phyloP scores from a whole-genome alignment of 768 basidiomycete genomes.

The Hortiboletus flavorubellus region DNA sequence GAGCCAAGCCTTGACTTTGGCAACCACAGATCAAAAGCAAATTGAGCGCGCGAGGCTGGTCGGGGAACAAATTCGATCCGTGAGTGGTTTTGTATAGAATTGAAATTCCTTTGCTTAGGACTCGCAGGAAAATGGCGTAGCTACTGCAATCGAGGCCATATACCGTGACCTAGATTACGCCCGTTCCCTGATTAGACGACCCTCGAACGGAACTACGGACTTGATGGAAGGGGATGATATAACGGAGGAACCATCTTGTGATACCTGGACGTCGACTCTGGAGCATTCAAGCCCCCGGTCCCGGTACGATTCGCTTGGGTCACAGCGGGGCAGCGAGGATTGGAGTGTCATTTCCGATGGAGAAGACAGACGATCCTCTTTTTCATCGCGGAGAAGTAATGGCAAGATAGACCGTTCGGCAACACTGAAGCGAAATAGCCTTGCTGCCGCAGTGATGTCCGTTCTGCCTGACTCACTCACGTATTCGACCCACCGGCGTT shows the following conservation, averaged over 20 bases:
- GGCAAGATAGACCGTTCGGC: slow-evolving; percentile 35
- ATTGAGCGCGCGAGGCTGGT: slow-evolving; percentile 79
- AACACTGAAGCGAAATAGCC: slow-evolving; percentile 56
- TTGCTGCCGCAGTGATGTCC: slow-evolving; percentile 59
- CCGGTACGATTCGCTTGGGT: slow-evolving; percentile 55
- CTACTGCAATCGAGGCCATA: slow-evolving; percentile 89
- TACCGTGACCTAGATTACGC: slow-evolving; percentile 97
- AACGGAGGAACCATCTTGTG: slow-evolving; percentile 34
- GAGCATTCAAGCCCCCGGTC: slow-evolving; percentile 39
- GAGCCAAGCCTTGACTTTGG: slow-evolving; percentile 71
- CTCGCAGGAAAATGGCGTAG: slow-evolving; percentile 87
- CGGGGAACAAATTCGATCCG: slow-evolving; percentile 84
- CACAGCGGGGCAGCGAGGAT: slow-evolving; percentile 66
- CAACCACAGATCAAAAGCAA: slow-evolving; percentile 87
- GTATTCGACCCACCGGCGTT: slow-evolving; percentile 40
- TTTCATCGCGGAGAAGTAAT: slow-evolving; percentile 48
- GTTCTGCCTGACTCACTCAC: slow-evolving; percentile 55
- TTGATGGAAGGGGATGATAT: slow-evolving; percentile 7
- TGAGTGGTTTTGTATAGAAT: slow-evolving; percentile 32
- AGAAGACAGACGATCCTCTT: slow-evolving; percentile 57
- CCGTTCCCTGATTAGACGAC: slow-evolving; percentile 74
- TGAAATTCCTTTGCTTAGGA: background rate
- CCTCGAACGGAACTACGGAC: slow-evolving; percentile 25
- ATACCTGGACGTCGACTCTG: slow-evolving; percentile 25
- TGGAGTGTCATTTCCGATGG: slow-evolving; percentile 86